These are phyloP conservation scores for Lactarius trivialis DNA, from an alignment of 768 basidiomycete species.

Conservation along the genomic window DNA sequence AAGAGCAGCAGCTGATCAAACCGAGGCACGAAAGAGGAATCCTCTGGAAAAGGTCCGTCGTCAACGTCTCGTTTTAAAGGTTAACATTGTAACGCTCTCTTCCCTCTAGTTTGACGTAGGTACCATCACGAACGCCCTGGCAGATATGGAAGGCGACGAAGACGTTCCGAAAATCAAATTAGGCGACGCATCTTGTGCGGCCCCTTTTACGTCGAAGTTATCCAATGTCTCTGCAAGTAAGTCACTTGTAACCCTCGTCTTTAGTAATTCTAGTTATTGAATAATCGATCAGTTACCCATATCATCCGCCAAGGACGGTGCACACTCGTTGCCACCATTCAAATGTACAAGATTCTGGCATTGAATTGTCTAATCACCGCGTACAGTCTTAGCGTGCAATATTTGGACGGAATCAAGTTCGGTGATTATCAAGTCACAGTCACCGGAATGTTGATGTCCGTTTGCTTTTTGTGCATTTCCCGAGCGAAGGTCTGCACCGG, in stretches of 20 bases:
- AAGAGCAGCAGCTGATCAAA: slow-evolving; percentile 60
- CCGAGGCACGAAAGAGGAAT: slow-evolving; percentile 66
- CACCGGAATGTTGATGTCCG: slow-evolving; percentile 94
- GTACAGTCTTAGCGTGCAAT: slow-evolving; percentile 96
- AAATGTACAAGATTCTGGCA: slow-evolving; percentile 99
- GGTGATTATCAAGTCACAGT: slow-evolving; percentile 98
- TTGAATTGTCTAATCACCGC: slow-evolving; percentile 97
- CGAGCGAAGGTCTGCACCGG: slow-evolving; percentile 73
- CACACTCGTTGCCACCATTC: slow-evolving; percentile 95
- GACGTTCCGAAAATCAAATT: slow-evolving; percentile 98
- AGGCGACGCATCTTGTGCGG: slow-evolving; percentile 98
- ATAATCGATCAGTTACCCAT: slow-evolving; percentile 62
- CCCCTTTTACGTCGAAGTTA: slow-evolving; percentile 96
- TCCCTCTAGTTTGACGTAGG: slow-evolving; percentile 62
- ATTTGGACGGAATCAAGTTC: slow-evolving; percentile 98
- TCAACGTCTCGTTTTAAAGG: not conserved
- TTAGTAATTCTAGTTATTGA: not conserved
- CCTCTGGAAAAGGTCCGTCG: slow-evolving; percentile 80
- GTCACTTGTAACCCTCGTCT: slow-evolving; percentile 29
- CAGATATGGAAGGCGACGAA: slow-evolving; percentile 91
- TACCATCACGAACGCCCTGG: slow-evolving; percentile 75
- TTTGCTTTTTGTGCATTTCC: slow-evolving; percentile 98
- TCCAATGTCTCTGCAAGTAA: slow-evolving; percentile 94
- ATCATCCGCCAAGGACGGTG: slow-evolving; percentile 98
- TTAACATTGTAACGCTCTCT: not conserved